phyloP scores from a whole-genome alignment of 805 yeast genomes.

The Schwanniomyces sp. region DNA sequence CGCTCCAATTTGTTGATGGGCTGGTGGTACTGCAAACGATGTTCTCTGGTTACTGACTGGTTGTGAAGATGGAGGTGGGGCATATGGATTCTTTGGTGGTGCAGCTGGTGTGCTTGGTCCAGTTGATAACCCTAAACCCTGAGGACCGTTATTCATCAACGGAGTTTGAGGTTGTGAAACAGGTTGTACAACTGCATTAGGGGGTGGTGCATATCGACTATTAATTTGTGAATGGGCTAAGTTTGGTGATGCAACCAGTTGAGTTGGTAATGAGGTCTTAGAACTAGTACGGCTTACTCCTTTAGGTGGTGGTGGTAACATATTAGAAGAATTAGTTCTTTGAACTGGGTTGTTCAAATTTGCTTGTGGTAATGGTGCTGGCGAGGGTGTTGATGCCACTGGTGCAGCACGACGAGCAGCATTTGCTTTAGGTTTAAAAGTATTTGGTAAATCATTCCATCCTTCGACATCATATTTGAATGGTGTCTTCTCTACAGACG shows the following conservation, averaged over 20 bases:
- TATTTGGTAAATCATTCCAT: slow-evolving; percentile 69
- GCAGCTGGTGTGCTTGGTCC: slow-evolving; percentile 17
- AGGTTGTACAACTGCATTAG: slow-evolving; percentile 13
- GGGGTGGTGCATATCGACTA: slow-evolving; percentile 34
- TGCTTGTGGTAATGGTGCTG: slow-evolving; percentile 21
- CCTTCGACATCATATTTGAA: slow-evolving; percentile 57
- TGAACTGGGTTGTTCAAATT: slow-evolving; percentile 18
- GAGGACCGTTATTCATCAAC: slow-evolving; percentile 18
- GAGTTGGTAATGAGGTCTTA: slow-evolving; percentile 14
- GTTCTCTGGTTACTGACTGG: slow-evolving; percentile 4
- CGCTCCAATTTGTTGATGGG: neutral
- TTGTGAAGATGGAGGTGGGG: slow-evolving; percentile 17
- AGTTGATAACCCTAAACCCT: neutral
- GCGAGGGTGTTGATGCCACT: slow-evolving; percentile 25
- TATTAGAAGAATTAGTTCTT: slow-evolving; percentile 18
- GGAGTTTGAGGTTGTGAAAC: slow-evolving; percentile 18
- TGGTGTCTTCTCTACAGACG: neutral
- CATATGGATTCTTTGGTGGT: slow-evolving; percentile 33
- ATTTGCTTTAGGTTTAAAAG: slow-evolving; percentile 40
- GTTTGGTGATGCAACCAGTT: slow-evolving; percentile 12
- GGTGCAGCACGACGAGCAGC: slow-evolving; percentile 49
- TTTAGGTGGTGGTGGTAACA: slow-evolving; percentile 29
- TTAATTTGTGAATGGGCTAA: slow-evolving; percentile 22
- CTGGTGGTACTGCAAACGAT: slow-evolving; percentile 4
- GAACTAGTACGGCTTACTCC: slow-evolving; percentile 25